Evolutionary conservation across 1,284 basidiomycete species (phyloP).

Genomic region (Wolfiporia cocos): DNA sequence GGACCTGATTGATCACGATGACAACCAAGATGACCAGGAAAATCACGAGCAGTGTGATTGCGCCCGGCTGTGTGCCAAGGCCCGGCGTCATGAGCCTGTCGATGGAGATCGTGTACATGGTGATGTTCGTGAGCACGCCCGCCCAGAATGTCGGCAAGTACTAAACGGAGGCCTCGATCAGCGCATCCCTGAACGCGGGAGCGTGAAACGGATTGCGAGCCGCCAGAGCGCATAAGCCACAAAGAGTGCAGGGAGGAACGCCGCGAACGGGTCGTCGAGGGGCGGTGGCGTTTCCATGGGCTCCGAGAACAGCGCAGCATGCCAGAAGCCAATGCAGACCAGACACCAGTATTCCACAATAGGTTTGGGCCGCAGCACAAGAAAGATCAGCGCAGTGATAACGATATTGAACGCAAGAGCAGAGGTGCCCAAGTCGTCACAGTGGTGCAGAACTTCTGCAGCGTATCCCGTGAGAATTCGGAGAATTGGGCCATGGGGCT

Average conservation of each 20-base stretch:
- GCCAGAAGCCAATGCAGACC: slow-evolving; percentile 88
- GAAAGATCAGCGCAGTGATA: slow-evolving; percentile 60
- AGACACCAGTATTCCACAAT: slow-evolving; percentile 74
- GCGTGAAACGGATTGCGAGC: slow-evolving; percentile 66
- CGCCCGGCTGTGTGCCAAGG: slow-evolving; percentile 62
- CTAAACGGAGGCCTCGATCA: slow-evolving; percentile 71
- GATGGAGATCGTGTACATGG: slow-evolving; percentile 66
- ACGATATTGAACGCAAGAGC: slow-evolving; percentile 70
- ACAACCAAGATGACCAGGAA: slow-evolving; percentile 58
- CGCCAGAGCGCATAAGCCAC: slow-evolving; percentile 80
- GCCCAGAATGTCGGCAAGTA: slow-evolving; percentile 80
- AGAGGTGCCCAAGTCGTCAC: slow-evolving; percentile 62
- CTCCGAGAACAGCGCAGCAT: slow-evolving; percentile 76
- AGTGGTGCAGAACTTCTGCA: slow-evolving; percentile 55
- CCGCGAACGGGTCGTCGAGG: slow-evolving; percentile 63
- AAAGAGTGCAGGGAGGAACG: slow-evolving; percentile 78
- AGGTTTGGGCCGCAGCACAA: slow-evolving; percentile 68
- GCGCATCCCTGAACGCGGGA: slow-evolving; percentile 66
- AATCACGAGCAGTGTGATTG: slow-evolving; percentile 66
- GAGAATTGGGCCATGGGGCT: slow-evolving; percentile 69
- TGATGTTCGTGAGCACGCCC: slow-evolving; percentile 64
- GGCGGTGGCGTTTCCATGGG: slow-evolving; percentile 64
- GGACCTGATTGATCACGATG: slow-evolving; percentile 69
- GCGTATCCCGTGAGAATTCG: slow-evolving; percentile 42
- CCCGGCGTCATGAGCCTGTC: slow-evolving; percentile 67